These are phyloP conservation scores for Cladobotryum mycophilum DNA, from an alignment of 2,329 filamentous ascomycete genomes.

Conservation along the genomic window DNA sequence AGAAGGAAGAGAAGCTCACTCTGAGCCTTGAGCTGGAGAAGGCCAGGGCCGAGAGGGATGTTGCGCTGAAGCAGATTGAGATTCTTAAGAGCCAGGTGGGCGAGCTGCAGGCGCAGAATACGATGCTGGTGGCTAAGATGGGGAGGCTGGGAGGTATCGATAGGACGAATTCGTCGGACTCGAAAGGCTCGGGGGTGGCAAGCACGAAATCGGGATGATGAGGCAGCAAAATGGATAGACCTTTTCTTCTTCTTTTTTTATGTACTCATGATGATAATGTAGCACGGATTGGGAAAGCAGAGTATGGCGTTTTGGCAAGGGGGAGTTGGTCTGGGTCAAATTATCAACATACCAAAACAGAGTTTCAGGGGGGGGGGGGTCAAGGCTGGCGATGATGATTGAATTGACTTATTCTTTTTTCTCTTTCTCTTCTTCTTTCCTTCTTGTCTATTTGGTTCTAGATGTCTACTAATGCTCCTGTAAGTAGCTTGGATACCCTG, in stretches of 20 bases:
- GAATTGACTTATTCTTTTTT: not conserved
- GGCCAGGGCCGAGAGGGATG: constrained; percentile 43
- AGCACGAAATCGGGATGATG: constrained; percentile 5
- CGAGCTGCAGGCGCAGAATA: constrained; percentile 55
- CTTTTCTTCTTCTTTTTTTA: not conserved
- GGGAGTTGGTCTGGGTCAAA: not conserved
- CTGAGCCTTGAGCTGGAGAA: constrained; percentile 48
- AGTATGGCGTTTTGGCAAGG: not conserved
- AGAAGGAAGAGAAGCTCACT: constrained; percentile 47
- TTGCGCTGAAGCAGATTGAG: constrained; percentile 47
- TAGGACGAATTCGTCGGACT: constrained; percentile 33
- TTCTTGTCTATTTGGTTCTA: not conserved
- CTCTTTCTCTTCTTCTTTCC: not conserved
- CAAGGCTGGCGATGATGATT: not conserved
- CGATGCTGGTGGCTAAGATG: constrained; percentile 47
- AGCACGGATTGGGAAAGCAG: not conserved
- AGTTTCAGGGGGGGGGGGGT: no score
- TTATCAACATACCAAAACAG: not conserved
- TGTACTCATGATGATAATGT: not conserved
- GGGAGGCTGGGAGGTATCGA: constrained; percentile 40
- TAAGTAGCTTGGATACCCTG: constrained; percentile 24
- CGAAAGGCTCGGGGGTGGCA: constrained; percentile 8
- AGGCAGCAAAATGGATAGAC: not conserved
- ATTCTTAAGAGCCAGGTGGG: constrained; percentile 50
- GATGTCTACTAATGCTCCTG: constrained; percentile 7